These are phyloP conservation scores for Globisporangium barbulae DNA, from an alignment of 352 stramenopile species.

Conservation along the genomic window DNA sequence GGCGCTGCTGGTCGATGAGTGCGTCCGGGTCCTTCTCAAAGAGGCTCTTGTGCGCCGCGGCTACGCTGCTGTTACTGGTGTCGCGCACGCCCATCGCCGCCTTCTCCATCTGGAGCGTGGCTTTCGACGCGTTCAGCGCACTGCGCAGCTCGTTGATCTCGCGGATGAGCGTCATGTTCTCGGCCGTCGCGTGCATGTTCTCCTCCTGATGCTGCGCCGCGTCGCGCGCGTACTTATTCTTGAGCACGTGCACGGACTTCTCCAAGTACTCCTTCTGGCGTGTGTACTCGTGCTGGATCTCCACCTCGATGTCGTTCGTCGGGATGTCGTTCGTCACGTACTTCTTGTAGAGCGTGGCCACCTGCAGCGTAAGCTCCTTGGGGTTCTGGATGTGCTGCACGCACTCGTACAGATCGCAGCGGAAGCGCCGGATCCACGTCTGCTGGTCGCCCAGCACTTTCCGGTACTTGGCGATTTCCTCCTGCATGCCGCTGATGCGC, in stretches of 20 bases:
- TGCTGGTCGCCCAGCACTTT: constrained; percentile 59
- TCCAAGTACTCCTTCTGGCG: constrained; percentile 92
- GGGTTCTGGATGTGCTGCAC: constrained; percentile 75
- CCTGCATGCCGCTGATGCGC: constrained; percentile 85
- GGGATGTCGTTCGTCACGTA: constrained; percentile 50
- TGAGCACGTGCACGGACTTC: constrained; percentile 88
- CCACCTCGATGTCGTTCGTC: constrained; percentile 51
- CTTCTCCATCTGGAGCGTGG: constrained; percentile 76
- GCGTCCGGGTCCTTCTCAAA: constrained; percentile 42
- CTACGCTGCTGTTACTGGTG: constrained; percentile 5
- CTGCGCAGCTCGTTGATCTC: constrained; percentile 92
- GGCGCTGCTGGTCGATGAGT: constrained; percentile 50
- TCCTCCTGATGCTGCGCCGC: constrained; percentile 54
- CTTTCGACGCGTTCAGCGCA: constrained; percentile 68
- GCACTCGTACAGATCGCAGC: constrained; percentile 81
- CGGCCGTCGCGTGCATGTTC: constrained; percentile 59
- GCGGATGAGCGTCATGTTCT: constrained; percentile 90
- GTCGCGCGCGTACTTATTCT: constrained; percentile 85
- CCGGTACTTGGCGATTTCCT: constrained; percentile 61
- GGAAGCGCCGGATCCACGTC: constrained; percentile 72
- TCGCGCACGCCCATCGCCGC: constrained; percentile 35
- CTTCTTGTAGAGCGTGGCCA: constrained; percentile 74
- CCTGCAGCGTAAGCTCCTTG: constrained; percentile 68
- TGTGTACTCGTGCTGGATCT: constrained; percentile 87
- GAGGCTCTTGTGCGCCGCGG: constrained; percentile 18